These are phyloP conservation scores for Xylaria sp. DNA, from an alignment of 2,329 filamentous ascomycete species.

Conservation along the genomic window DNA sequence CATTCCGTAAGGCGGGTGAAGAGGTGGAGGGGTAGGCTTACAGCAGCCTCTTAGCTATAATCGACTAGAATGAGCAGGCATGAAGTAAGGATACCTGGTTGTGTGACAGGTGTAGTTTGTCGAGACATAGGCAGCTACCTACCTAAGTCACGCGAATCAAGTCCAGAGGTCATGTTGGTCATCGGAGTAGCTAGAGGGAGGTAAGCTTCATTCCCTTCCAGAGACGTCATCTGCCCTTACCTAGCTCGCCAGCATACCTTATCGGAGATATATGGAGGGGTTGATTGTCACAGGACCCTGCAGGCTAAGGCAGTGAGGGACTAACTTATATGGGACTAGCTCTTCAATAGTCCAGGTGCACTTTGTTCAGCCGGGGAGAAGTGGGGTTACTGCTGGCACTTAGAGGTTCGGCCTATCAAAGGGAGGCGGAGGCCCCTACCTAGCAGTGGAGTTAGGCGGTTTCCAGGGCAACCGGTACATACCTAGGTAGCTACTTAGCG, in stretches of 20 bases:
- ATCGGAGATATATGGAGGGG: slow-evolving; percentile 17
- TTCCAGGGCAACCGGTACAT: slow-evolving; percentile 40
- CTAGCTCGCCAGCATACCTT: not conserved
- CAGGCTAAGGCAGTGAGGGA: not conserved
- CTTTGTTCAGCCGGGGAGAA: not conserved
- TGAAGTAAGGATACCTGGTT: not conserved
- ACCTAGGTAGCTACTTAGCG: slow-evolving; percentile 17
- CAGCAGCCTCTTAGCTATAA: not conserved
- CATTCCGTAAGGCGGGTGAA: too few relatives aligned
- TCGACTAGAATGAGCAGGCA: not conserved
- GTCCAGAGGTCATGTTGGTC: slow-evolving; percentile 16
- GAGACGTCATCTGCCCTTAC: slow-evolving; percentile 27
- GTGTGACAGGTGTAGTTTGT: too few relatives aligned
- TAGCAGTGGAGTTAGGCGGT: slow-evolving; percentile 23
- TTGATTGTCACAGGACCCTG: not conserved
- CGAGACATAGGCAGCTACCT: not conserved
- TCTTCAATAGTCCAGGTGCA: not conserved
- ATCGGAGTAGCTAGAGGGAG: not conserved
- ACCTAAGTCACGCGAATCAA: not conserved
- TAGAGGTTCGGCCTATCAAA: not conserved
- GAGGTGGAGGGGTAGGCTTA: not conserved
- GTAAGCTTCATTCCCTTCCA: not conserved
- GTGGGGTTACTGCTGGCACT: not conserved
- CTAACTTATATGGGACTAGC: not conserved
- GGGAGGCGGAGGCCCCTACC: not conserved